Base-by-base conservation (phyloP, 2,329 filamentous ascomycete genomes). In the Hypomyces perniciosus region DNA sequence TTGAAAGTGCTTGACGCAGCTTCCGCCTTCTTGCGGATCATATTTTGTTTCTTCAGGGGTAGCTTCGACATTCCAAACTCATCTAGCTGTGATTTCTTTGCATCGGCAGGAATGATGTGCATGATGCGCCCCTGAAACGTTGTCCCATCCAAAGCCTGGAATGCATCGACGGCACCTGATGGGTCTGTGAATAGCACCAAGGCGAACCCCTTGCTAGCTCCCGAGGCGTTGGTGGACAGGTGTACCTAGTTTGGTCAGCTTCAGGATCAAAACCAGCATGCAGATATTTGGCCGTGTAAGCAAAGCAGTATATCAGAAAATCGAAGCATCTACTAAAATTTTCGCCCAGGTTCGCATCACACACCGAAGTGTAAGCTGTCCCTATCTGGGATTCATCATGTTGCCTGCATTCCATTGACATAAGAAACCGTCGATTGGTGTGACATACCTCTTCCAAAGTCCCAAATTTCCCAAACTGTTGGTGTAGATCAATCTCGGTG, bases 301-400 rank as follows among this genome's bases (percentile, higher is more conserved):
- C 56, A 55, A 57, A 58, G 59, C 60, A 64, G 56, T 57, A 56
- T 65, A 60, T 91, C 86, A 93, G 90, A 80, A 76, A 77, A 72
- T 86, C 90, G 84, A 91, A 87, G 89, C 88, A 96, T 97, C 92
- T 99, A 99, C 93, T 96, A 99, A 96, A 95, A 96, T 93, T 87
- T 81, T 89, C 85, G 90, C 85, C 85, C 86, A 84, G 83, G 74
- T 79, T 90, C 77, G 83, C 88, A 91, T 95, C 91, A 97, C 77
- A 77, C 90, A 88, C 89, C 74, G 68, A 62, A 77, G 87, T 87
- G 92, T 96, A 88, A 90, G 92, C 84, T 97, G 93, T 97, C 93
- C 93, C 93, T 97, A 97, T 97, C 93, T 87, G 87, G 88, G 82
- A 75, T 89, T 97, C 92, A 97, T 97, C 93, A 92, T 80, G 70